phyloP scores from a whole-genome alignment of 2,329 filamentous ascomycete genomes.

The Botrytis elliptica region DNA sequence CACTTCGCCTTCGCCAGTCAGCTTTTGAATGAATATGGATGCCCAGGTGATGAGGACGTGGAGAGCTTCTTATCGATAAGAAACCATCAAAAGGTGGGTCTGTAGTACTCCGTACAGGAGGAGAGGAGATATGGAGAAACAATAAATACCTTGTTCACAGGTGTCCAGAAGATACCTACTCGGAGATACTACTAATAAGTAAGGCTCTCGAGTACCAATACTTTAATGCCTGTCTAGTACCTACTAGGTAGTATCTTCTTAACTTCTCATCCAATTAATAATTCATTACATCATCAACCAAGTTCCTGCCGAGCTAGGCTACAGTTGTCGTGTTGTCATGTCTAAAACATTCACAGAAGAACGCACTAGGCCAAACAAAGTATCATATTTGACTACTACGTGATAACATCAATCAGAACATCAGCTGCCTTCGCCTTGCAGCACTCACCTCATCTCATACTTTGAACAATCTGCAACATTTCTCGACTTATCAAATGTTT shows the following conservation, averaged over 20 bases:
- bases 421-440: slow-evolving; percentile 12
- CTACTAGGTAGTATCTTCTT: background rate
- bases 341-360: background rate
- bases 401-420: slow-evolving; percentile 2
- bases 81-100: background rate
- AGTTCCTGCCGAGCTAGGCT: background rate
- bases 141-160: background rate
- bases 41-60: background rate
- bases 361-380: background rate
- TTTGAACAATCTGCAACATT: background rate
- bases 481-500: background rate
- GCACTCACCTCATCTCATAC: slow-evolving; percentile 2
- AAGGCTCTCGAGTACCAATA: background rate
- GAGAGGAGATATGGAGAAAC: background rate
- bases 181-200: background rate
- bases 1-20: background rate
- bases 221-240: background rate
- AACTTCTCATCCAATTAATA: background rate
- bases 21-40: background rate
- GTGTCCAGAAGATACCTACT: background rate
- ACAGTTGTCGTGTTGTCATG: background rate
- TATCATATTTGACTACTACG: background rate
- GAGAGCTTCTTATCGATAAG: background rate
- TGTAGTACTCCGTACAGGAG: background rate
- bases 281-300: background rate